Evolutionary conservation across 2,329 filamentous ascomycete species (phyloP), one percentile per base, ranked within the genome.

Genomic region (Sporothrix variecibatus): DNA sequence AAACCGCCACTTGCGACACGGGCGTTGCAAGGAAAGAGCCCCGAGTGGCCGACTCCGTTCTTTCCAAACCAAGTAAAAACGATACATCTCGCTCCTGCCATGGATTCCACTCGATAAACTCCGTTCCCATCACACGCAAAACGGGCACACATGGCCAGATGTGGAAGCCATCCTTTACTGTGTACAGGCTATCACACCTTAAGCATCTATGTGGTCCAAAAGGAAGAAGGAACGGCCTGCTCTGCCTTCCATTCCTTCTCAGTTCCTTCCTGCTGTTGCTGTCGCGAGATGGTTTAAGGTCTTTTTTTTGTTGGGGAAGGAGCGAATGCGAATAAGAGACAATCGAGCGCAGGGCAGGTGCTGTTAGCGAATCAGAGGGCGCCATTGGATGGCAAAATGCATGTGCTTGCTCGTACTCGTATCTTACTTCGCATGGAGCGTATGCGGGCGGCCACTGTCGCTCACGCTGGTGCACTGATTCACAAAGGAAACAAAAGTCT

Each of bases 241-340:
- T 64, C 40, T 58, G 34, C 53, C 58, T 20, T 65, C 26, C 71
- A 2, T 56, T 46, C 26, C 53, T 56, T 53, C 43, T 46, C 34
- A 34, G 20, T 49, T 20, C 1, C 43, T 65, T 60, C 51, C n/a
- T 15, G 43, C 43, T 43, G 40, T n/a, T n/a, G 38, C 62, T 60
- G 23, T 53, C 56, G n/a, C 51, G 20, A 23, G 20, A 17, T 40
- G 23, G 49, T n/a, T n/a, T 15, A 31, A 17, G n/a, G n/a, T 17
- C n/a, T 20, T 26, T 28, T 28, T 71, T 72, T 64, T 72, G 72
- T 74, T 74, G 72, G 67, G 56, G 46, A 68, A 53, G 20, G 46
- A 69, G 28, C 65, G 74, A 75, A 75, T 72, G 62, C 73, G 73
- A 74, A 72, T 72, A 74, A 74, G 73, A 72, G 62, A 65, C 34